Base-by-base conservation (phyloP, 2,329 filamentous ascomycete species). In the Fusarium nodosum region DNA sequence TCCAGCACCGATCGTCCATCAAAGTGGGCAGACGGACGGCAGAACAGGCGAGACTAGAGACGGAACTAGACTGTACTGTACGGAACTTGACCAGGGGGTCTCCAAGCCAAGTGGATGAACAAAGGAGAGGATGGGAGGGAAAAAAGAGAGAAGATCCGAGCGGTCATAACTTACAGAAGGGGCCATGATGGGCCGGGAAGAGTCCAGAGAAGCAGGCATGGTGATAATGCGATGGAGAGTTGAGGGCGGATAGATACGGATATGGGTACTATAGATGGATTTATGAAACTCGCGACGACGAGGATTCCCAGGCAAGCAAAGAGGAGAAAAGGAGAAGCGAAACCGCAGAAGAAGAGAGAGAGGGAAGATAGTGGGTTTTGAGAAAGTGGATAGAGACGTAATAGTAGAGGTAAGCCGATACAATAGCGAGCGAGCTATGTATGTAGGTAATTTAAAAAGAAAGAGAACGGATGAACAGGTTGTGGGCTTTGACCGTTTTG, bases 161-260 rank as follows among this genome's bases (percentile, higher is more conserved):
- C 63, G 65, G 63, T n/a, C 52, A 48, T 66, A 65, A 86, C 87
- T 57, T 87, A 89, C 87, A 75, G 87, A 88, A 48, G 86, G 84
- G 63, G 86, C 86, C 87, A 89, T 88, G 77, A 89, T 89, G 73
- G 87, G 87, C 76, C 86, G 86, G 56, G 85, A 82, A 45, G 87
- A 89, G 58, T 89, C 87, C 60, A 88, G 75, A n/a, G 87, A 89
- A 65, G 82, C 77, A 76, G 86, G 85, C 87, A 89, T 89, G 58
- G 69, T 30, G 55, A 65, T 50, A 39, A 71, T 74, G 60, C 68
- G 70, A 74, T 69, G 71, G 65, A 56, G 42, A 48, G 28, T 42
- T 46, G 34, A 41, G 62, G 51, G 60, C 41, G 41, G 41, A 30
- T 30, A 30, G 28, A 20, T 20, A 39, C 36, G 60, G 34, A 39